These are phyloP conservation scores for Kazachstania sp. DNA, from an alignment of 1,139 yeast genomes.

Conservation along the genomic window DNA sequence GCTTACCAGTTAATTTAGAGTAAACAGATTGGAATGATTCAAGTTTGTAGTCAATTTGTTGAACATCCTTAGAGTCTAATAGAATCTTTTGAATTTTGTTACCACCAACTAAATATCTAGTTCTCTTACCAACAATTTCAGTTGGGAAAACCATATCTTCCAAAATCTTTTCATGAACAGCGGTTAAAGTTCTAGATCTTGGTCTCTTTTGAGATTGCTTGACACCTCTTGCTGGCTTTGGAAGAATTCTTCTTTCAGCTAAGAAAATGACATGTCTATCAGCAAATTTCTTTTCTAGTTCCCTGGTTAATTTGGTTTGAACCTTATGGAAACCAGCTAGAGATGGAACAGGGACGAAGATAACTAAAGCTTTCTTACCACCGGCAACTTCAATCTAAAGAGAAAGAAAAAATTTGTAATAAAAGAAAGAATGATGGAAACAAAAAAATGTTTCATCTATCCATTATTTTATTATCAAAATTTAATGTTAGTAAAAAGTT, in stretches of 20 bases:
- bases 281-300: constrained; percentile 99
- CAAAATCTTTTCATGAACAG: constrained; percentile 97
- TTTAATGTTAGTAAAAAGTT: not conserved
- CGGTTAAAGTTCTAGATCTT: constrained; percentile 97
- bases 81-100: constrained; percentile 96
- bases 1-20: constrained; percentile 98
- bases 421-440: not conserved
- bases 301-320: constrained; percentile 96
- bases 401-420: not conserved
- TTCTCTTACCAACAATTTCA: constrained; percentile 98
- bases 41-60: constrained; percentile 96
- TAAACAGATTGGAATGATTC: constrained; percentile 99
- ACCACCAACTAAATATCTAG: constrained; percentile 98
- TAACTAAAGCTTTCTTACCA: constrained; percentile 97
- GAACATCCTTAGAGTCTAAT: constrained; percentile 96
- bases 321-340: constrained; percentile 92
- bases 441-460: not conserved
- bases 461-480: not conserved
- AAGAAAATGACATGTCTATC: constrained; percentile 99
- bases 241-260: constrained; percentile 99
- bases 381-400: not conserved
- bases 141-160: constrained; percentile 99
- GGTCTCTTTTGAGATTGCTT: constrained; percentile 98
- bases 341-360: constrained; percentile 96
- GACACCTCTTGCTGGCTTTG: constrained; percentile 87